Evolutionary conservation across 2,329 filamentous ascomycete species (phyloP).

Genomic region (Endocalyx cinctus): DNA sequence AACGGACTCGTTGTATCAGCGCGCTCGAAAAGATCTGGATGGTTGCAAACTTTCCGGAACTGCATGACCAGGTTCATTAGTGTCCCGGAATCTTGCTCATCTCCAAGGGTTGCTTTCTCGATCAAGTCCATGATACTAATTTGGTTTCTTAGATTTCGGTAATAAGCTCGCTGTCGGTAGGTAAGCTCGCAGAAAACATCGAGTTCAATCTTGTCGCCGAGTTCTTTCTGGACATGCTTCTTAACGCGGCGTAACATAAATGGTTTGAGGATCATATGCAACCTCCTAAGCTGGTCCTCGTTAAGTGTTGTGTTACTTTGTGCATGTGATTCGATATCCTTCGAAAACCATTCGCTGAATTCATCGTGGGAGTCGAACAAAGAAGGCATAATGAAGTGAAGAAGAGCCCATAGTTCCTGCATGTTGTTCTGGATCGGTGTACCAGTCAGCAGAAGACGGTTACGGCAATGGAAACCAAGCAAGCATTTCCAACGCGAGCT

Average conservation of each 20-base stretch:
- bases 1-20: slow-evolving; percentile 87
- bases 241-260: slow-evolving; percentile 99
- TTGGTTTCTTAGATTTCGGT: slow-evolving; percentile 87
- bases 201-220: slow-evolving; percentile 96
- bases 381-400: slow-evolving; percentile 99
- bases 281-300: slow-evolving; percentile 90
- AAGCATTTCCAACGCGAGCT: slow-evolving; percentile 97
- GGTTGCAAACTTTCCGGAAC: slow-evolving; percentile 98
- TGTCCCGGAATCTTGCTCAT: slow-evolving; percentile 91
- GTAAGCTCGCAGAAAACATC: slow-evolving; percentile 97
- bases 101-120: slow-evolving; percentile 90
- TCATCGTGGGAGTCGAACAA: slow-evolving; percentile 92
- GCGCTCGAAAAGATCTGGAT: slow-evolving; percentile 93
- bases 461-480: slow-evolving; percentile 90
- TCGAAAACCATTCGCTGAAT: slow-evolving; percentile 91
- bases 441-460: slow-evolving; percentile 87
- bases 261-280: slow-evolving; percentile 98
- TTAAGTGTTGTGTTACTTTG: slow-evolving; percentile 99
- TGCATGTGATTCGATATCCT: slow-evolving; percentile 95
- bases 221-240: slow-evolving; percentile 98
- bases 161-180: slow-evolving; percentile 91
- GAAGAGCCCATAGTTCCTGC: slow-evolving; percentile 95
- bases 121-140: slow-evolving; percentile 99
- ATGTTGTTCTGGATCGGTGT: slow-evolving; percentile 99
- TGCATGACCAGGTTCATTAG: slow-evolving; percentile 99